Percentiles rank a stretch among this genome's conserved stretches.
Conservation (phyloP, 169 alveolate species). For the Besnoitia besnoiti region DNA sequence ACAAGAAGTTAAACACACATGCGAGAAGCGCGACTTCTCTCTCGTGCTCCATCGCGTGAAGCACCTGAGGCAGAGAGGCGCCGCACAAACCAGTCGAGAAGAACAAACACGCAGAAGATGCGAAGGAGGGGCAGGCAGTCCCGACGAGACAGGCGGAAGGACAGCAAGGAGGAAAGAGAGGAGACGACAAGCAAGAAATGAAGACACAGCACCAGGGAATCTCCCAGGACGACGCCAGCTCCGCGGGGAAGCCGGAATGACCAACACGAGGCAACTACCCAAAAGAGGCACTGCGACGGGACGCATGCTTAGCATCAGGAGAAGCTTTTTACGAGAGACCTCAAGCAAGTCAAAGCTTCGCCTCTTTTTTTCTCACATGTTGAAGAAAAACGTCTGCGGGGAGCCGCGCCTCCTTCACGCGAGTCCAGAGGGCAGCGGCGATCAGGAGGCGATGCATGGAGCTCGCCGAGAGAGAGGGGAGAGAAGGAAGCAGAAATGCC, state of each 20-base stretch:
- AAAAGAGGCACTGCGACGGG: no score
- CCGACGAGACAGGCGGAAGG: no score
- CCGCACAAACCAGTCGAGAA: neutral
- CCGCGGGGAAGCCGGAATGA: no score
- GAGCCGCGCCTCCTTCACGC: constrained; percentile 27
- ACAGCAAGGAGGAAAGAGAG: no score
- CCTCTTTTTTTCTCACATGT: neutral
- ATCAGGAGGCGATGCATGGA: neutral
- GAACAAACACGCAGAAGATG: neutral
- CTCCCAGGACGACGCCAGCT: no score
- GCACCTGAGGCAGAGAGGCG: neutral
- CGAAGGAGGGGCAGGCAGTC: no score
- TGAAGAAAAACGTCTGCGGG: neutral
- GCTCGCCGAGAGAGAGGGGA: neutral
- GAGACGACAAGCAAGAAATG: no score
- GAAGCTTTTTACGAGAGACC: no score
- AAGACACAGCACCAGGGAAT: no score
- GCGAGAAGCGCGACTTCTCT: neutral
- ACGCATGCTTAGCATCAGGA: no score
- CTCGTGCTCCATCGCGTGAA: neutral
- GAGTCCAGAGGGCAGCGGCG: constrained; percentile 35
- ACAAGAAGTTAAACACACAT: neutral
- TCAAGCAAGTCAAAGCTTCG: no score
- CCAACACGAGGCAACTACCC: no score
- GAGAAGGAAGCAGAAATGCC: constrained; percentile 2